Evolutionary conservation across 371 early-diverging fungal genomes (phyloP).

Genomic region (Mucor lusitanicus): DNA sequence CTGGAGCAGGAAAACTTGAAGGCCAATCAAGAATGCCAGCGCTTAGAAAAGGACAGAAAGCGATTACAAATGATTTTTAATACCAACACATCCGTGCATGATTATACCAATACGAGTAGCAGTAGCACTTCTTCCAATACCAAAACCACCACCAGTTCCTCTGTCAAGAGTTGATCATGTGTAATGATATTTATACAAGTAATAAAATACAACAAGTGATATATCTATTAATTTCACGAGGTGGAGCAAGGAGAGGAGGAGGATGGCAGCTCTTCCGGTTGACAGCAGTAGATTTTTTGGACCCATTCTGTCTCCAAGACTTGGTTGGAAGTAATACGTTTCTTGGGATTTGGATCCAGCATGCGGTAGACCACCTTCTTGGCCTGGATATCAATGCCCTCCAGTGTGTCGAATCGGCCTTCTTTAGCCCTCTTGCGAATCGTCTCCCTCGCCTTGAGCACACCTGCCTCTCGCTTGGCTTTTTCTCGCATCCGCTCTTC

Average conservation of each 20-base stretch:
- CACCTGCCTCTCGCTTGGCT: conserved; percentile 18
- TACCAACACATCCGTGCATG: background rate
- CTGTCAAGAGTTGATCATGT: background rate
- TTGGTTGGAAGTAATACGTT: conserved; percentile 53
- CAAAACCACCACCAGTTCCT: conserved; percentile 2
- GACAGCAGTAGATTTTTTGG: conserved; percentile 34
- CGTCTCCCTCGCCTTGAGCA: conserved; percentile 40
- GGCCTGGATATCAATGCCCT: conserved; percentile 47
- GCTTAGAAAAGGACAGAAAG: conserved; percentile 18
- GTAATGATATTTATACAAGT: background rate
- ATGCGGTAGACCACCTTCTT: conserved; percentile 57
- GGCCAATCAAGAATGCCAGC: conserved; percentile 22
- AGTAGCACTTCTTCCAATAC: background rate
- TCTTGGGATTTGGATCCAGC: conserved; percentile 62
- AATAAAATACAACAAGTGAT: background rate
- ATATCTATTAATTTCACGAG: too few relatives aligned
- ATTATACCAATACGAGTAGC: background rate
- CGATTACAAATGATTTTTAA: conserved; percentile 3
- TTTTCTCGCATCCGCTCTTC: conserved; percentile 19
- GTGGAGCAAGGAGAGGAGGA: too few relatives aligned
- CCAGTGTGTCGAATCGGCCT: conserved; percentile 43
- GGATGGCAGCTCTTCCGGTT: conserved; percentile 1
- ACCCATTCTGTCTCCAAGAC: conserved; percentile 62
- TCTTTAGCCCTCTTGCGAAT: conserved; percentile 36
- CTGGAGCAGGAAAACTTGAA: conserved; percentile 38